Base-by-base conservation (phyloP, 768 basidiomycete genomes). In the Termitomyces sp. region DNA sequence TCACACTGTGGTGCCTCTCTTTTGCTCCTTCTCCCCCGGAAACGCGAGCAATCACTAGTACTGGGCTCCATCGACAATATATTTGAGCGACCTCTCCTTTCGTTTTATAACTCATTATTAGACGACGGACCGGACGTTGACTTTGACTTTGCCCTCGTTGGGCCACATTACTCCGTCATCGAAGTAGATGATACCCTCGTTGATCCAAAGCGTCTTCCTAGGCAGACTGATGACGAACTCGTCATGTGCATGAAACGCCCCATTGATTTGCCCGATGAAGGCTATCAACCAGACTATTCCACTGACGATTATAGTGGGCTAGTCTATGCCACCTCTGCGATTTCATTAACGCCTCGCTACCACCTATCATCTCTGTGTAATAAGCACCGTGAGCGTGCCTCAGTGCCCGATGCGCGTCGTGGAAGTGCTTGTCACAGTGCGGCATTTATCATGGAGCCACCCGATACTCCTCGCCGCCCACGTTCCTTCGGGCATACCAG, bases 161-260 rank as follows among this genome's bases (percentile, higher is more conserved):
- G 43, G 38, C 14, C 20, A 8, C 10, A 22, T 24, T 16, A 35
- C 53, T 45, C 13, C 8, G 18, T 45, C 36, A 33, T 53, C 30
- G 41, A 32, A n/a, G 55, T 48, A 10, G 28, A 36, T 7, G 28
- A 24, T 14, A 13, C 18, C 13, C 16, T n/a, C 13, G 24, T 28
- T 2, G 11, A 22, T 16, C 1, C 28, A 20, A 28, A 32, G 22
- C 46, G 33, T 48, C 54, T 30, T 28, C 52, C 41, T 13, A 26
- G 32, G 24, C 24, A 18, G 16, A 53, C 59, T 6, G 47, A 62
- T 14, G 57, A 62, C 28, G 32, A 45, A 5, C 58, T 62, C 8
- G 48, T 62, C 28, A 10, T 9, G 8, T 46, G 22, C n/a, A 59
- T 62, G 58, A 62, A 59, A 20, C 40, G 30, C 2, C 57, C 61